Evolutionary conservation across 257 asterid species (phyloP), one percentile per base, ranked within the genome.

Genomic region (Przewalskia tangutica): DNA sequence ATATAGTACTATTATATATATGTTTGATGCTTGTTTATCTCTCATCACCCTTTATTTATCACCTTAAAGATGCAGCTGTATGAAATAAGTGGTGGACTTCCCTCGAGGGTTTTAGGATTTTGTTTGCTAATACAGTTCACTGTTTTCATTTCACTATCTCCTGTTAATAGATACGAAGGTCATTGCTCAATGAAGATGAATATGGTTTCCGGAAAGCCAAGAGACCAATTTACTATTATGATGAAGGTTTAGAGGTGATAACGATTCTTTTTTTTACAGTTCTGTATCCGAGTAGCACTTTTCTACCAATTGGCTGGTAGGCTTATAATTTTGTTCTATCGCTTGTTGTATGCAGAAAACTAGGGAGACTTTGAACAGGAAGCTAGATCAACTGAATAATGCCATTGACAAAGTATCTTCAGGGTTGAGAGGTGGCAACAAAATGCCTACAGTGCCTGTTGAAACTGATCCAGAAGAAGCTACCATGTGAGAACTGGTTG

Each of bases 381-480:
- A 92, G 82, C 85, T 93, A 63, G 85, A 91, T 84, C 98, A 93
- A 83, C 95, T 94, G 87, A 94, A 91, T 88, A 89, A 90, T 67
- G 98, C 97, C 84, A 93, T 94, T 66, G 98, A 93, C 91, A 91
- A 91, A 36, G 97, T 93, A 51, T 90, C 94, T 2, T 84, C 97
- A 55, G 97, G 97, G 60, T 86, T 95, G 89, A 91, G 95, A 89
- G 97, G 98, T 83, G 92, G 97, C 82, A 91, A 86, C 78, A 91
- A 87, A n/a, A 80, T 82, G 53, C 93, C 93, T 60, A 80, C 82
- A 60, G 86, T 89, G 83, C 93, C 97, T 7, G 82, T 86, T 64
- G 95, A 91, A 85, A 79, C 82, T 42, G 96, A 94, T 73, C 85
- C 90, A 9, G 97, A 91, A 86, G 97, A 93, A 87, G 90, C 92